These are phyloP conservation scores for Colletotrichum tofieldiae DNA, from an alignment of 2,329 filamentous ascomycete species.

Conservation along the genomic window DNA sequence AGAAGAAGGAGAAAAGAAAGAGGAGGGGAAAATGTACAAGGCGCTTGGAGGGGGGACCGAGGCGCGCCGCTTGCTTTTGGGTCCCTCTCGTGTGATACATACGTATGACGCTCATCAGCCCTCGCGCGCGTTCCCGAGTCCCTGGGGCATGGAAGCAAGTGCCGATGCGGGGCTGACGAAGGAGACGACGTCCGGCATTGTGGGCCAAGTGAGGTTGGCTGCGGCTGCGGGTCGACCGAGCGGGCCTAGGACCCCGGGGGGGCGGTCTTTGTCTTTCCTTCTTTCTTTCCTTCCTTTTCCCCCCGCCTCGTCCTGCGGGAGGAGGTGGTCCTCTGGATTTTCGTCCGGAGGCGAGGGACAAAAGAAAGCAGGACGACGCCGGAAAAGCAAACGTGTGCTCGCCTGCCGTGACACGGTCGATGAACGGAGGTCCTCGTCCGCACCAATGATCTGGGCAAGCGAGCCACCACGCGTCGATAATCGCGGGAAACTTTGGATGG, in stretches of 20 bases:
- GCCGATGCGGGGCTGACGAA: background rate
- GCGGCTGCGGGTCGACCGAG: background rate
- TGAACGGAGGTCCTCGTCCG: background rate
- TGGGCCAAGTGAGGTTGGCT: background rate
- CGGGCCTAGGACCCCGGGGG: background rate
- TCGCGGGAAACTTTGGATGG: constrained; percentile 28
- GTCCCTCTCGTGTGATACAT: background rate
- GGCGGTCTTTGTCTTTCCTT: background rate
- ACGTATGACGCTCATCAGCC: background rate
- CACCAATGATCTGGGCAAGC: constrained; percentile 23
- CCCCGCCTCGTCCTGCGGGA: constrained; percentile 1
- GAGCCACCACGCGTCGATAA: constrained; percentile 29
- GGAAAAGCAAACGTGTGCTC: background rate
- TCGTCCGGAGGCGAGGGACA: background rate
- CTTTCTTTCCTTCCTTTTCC: too few species aligned
- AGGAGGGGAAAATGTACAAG: too few species aligned
- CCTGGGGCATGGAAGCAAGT: background rate
- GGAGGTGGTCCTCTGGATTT: background rate
- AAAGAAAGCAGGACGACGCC: background rate
- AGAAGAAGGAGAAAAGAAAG: too few species aligned
- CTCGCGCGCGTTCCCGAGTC: background rate
- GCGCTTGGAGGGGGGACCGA: background rate
- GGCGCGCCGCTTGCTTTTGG: background rate
- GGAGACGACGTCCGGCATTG: constrained; percentile 1
- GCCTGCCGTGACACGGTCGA: background rate